Base-by-base conservation (phyloP, 495 filamentous ascomycete genomes). In the Trichoderma erinaceum region DNA sequence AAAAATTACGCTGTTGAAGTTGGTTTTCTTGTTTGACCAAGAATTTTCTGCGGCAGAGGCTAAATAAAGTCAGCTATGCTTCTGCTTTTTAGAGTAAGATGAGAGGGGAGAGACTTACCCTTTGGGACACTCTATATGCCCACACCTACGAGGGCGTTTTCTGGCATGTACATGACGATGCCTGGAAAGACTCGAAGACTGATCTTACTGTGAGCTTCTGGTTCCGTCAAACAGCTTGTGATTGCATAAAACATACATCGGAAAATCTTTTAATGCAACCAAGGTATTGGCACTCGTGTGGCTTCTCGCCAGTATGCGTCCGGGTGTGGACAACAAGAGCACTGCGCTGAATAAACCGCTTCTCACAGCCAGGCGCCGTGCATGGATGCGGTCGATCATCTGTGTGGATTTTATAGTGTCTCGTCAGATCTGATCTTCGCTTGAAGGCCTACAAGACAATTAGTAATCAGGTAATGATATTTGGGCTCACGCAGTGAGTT, bases 261-360 rank as follows among this genome's bases (percentile, higher is more conserved):
- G 92, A 95, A 70, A 96, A 96, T 66, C 88, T 83, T 76, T 95
- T 96, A 41, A 85, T 86, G 75, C 92, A 96, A n/a, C 87, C 90
- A 63, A 85, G 78, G 71, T 91, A 86, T 72, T 90, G 85, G 75
- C 92, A 96, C 68, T 88, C 83, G 75, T 96, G 92, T 61, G 92
- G 92, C 76, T 96, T 96, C 76, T 71, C 72, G 27, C 81, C 81
- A 1, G 81, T 96, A 73, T 96, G 92, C 27, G 91, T 94, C 65
- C 92, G 87, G 61, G 88, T 90, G 75, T 96, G 92, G 25, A 95
- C 92, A 0, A 90, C 94, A 74, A 96, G 78, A 48, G 92, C 92
- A 79, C 91, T 94, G 69, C 92, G 83, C 72, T 96, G 92, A 73
- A 96, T 95, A 79, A 96, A 96, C 74, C 89, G 91, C 79, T 96